These are phyloP conservation scores for Canariomyces notabilis DNA, from an alignment of 2,329 filamentous ascomycete genomes.

Conservation along the genomic window DNA sequence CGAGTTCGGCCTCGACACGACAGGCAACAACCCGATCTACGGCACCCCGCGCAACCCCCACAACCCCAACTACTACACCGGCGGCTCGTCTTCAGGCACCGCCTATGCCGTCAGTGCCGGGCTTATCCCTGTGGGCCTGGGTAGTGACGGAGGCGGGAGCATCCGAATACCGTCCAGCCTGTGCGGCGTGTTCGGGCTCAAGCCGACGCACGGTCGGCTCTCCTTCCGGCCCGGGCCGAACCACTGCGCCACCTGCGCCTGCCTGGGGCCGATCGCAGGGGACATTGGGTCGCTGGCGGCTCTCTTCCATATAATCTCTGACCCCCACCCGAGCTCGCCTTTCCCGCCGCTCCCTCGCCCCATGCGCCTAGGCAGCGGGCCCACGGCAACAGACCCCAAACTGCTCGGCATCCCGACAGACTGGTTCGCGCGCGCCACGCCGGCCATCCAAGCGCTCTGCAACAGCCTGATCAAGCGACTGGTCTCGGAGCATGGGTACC, in stretches of 20 bases:
- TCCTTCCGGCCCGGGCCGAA: constrained; percentile 56
- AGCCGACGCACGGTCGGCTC: constrained; percentile 63
- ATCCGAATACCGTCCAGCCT: constrained; percentile 68
- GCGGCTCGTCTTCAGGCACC: constrained; percentile 70
- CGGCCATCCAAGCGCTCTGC: constrained; percentile 39
- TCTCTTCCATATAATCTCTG: constrained; percentile 59
- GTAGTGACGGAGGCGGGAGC: constrained; percentile 68
- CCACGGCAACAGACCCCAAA: constrained; percentile 32
- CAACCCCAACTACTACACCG: constrained; percentile 67
- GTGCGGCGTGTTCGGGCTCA: constrained; percentile 70
- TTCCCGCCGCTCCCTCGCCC: constrained; percentile 43
- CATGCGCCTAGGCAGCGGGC: constrained; percentile 17
- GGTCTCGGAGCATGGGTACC: constrained; percentile 47
- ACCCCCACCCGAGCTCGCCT: constrained; percentile 54
- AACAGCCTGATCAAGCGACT: constrained; percentile 48
- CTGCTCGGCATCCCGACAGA: constrained; percentile 58
- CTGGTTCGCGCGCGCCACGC: constrained; percentile 53
- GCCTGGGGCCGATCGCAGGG: constrained; percentile 62
- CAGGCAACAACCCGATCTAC: constrained; percentile 66
- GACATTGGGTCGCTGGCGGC: constrained; percentile 63
- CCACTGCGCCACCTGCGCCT: constrained; percentile 56
- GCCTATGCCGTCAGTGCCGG: constrained; percentile 66
- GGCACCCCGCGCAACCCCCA: constrained; percentile 75
- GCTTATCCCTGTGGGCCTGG: constrained; percentile 65
- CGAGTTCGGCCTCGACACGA: constrained; percentile 69